Base-by-base conservation (phyloP, 2,329 filamentous ascomycete species). In the Phialophora tarda region DNA sequence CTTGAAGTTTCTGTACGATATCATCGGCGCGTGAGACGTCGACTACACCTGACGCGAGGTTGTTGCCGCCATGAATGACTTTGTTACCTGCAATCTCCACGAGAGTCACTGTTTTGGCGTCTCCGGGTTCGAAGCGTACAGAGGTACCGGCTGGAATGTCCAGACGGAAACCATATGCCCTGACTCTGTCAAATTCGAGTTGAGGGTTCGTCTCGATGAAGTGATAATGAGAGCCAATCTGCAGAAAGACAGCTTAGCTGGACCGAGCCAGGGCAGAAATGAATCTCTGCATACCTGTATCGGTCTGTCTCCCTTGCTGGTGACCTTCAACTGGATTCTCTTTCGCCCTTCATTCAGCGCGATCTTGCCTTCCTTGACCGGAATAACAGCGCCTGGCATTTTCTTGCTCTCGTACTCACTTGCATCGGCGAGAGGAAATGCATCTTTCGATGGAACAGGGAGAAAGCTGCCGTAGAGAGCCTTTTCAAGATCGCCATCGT, bases 191-290 rank as follows among this genome's bases (percentile, higher is more conserved):
- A 77, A 98, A 98, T 68, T 91, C 87, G 59, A 98, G 85, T 77
- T 91, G 87, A 0, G 93, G 91, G 78, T 98, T 98, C n/a, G 89
- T 90, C 81, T 98, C 94, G 75, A 96, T 88, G 77, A 98, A 96
- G 79, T 97, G 94, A 78, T 97, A 98, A 79, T 98, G 94, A 34
- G 92, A 96, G 34, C 94, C 94, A 66, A 91, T 84, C 85, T 88
- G 72, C 12, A 2, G 5, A 56, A 17, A 21, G 10, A 34, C 4
- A 26, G 34, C 2, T 56, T 44, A 69, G 51, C 51, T 28, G 34
- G 14, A n/a, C 10, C 23, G 14, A 63, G 26, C 58, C 53, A 50
- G 30, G 58, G 38, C 11, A n/a, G 26, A 48, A 44, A 17, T 38
- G 30, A 23, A n/a, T 21, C 24, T 44, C 38, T 38, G 32, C 12